Percentiles rank a stretch among this genome's conserved stretches.
Conservation (phyloP, 495 filamentous ascomycete genomes). For the Aspergillus cavernicola region DNA sequence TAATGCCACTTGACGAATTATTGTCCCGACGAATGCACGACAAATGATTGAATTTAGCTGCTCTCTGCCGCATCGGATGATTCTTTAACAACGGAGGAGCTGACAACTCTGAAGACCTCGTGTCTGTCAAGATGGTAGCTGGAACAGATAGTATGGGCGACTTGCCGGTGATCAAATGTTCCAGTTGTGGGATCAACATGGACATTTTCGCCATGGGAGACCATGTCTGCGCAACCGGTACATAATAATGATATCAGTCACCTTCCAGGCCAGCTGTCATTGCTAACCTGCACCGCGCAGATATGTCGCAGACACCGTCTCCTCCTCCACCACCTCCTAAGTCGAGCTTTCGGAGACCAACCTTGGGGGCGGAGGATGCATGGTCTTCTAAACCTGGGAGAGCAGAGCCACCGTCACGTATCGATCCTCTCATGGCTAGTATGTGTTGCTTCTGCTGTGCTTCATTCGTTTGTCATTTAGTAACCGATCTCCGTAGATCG, state of each 20-base stretch:
- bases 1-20: neutral
- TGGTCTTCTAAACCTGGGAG: constrained; percentile 23
- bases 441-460: constrained; percentile 21
- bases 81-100: constrained; percentile 9
- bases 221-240: constrained; percentile 60
- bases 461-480: neutral
- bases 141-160: constrained; percentile 51
- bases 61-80: constrained; percentile 11
- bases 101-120: constrained; percentile 9
- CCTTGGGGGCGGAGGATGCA: constrained; percentile 9
- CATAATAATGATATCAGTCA: too few species aligned
- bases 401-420: constrained; percentile 44
- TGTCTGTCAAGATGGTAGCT: constrained; percentile 19
- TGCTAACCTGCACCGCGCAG: constrained; percentile 13
- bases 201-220: constrained; percentile 92
- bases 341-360: constrained; percentile 11
- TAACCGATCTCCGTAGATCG: constrained; percentile 48
- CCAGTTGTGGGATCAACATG: constrained; percentile 77
- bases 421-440: constrained; percentile 56
- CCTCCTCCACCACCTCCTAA: constrained; percentile 38
- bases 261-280: neutral
- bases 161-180: constrained; percentile 94
- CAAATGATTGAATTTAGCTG: constrained; percentile 7
- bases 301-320: constrained; percentile 19
- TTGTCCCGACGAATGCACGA: constrained; percentile 3